Conservation (phyloP, 495 filamentous ascomycete species). For the Hypomontagnella submonticulosa region DNA sequence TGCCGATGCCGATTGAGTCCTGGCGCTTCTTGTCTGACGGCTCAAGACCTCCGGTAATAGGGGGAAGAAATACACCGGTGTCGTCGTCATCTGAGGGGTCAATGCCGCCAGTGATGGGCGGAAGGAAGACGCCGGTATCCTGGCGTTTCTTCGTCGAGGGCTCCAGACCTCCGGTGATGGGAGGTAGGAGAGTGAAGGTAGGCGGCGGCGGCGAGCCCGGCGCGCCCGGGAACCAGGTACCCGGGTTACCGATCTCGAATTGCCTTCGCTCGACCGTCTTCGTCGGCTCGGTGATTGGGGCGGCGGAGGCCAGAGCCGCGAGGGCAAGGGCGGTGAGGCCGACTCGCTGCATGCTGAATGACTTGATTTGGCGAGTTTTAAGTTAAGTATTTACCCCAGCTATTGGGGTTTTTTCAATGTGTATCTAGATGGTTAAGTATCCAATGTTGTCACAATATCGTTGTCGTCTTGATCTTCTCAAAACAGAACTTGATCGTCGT, state of each 20-base stretch:
- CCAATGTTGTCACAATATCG: conserved; percentile 9
- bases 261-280: conserved; percentile 30
- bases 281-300: conserved; percentile 43
- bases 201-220: conserved; percentile 33
- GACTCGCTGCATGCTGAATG: conserved; percentile 42
- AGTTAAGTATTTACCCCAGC: conserved; percentile 16
- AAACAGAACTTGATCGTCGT: conserved; percentile 37
- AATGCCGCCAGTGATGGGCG: conserved; percentile 44
- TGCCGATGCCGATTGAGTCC: conserved; percentile 37
- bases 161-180: conserved; percentile 57
- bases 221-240: conserved; percentile 23
- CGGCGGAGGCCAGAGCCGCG: conserved; percentile 42
- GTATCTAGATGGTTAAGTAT: conserved; percentile 21
- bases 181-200: conserved; percentile 42
- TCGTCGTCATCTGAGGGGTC: conserved; percentile 42
- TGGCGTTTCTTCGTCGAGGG: conserved; percentile 50
- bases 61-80: conserved; percentile 4
- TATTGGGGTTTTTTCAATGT: conserved; percentile 8
- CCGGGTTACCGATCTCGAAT: conserved; percentile 29
- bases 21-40: conserved; percentile 48
- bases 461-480: conserved; percentile 22
- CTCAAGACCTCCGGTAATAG: conserved; percentile 42
- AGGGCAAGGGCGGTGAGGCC: conserved; percentile 42
- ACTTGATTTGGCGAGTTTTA: conserved; percentile 14
- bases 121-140: conserved; percentile 57